phyloP scores from a whole-genome alignment of 2,329 filamentous ascomycete species.

The Beauveria varroae region DNA sequence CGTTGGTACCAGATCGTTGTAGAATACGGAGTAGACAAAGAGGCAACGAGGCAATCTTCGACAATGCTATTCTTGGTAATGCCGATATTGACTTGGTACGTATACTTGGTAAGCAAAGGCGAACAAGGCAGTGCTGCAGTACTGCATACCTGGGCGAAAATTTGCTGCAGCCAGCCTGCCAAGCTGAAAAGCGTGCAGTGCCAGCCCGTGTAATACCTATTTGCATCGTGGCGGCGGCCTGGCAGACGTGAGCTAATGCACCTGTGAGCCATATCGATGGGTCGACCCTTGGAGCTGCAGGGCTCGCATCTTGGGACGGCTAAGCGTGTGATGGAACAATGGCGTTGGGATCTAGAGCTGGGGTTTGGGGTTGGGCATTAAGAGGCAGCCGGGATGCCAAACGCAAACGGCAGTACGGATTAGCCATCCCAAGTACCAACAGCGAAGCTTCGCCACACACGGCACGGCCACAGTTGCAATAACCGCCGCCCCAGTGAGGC shows the following conservation, averaged over 20 bases:
- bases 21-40: neutral
- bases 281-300: neutral
- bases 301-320: slow-evolving; percentile 13
- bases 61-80: slow-evolving; percentile 4
- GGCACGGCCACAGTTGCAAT: slow-evolving; percentile 13
- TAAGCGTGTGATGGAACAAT: neutral
- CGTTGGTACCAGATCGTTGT: neutral
- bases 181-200: slow-evolving; percentile 3
- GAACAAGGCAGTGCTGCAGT: neutral
- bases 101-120: neutral
- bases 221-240: neutral
- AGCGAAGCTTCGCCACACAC: slow-evolving; percentile 31
- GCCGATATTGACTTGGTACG: neutral
- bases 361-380: slow-evolving; percentile 7
- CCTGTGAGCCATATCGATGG: neutral
- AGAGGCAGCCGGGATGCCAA: slow-evolving; percentile 1
- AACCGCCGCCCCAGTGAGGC: slow-evolving; percentile 26
- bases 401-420: neutral
- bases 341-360: slow-evolving; percentile 17
- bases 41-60: neutral
- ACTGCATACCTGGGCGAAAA: neutral
- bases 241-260: neutral
- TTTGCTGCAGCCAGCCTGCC: neutral
- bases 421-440: neutral
- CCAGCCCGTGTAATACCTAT: neutral